Evolutionary conservation across 2,329 filamentous ascomycete genomes (phyloP).

Genomic region (Pseudovirgaria hyperparasitica): DNA sequence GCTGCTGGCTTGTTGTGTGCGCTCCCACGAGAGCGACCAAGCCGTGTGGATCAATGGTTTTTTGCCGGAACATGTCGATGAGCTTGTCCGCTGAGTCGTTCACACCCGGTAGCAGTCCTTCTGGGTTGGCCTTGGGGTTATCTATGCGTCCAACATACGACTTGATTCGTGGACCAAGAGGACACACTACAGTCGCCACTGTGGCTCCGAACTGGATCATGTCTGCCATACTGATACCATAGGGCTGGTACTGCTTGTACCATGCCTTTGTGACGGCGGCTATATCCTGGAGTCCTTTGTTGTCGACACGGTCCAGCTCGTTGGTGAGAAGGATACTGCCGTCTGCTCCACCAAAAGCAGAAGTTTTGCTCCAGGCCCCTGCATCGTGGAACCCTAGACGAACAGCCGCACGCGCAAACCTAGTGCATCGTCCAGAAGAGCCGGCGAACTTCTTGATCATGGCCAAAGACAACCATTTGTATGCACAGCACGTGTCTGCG

Average conservation of each 20-base stretch:
- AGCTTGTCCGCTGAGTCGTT: slow-evolving; percentile 20
- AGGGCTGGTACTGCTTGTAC: slow-evolving; percentile 20
- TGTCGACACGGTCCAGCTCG: slow-evolving; percentile 15
- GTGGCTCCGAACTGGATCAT: slow-evolving; percentile 26
- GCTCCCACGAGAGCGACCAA: slow-evolving; percentile 24
- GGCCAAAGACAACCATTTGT: slow-evolving; percentile 22
- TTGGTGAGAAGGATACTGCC: slow-evolving; percentile 20
- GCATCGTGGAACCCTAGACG: slow-evolving; percentile 22
- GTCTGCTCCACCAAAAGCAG: slow-evolving; percentile 18
- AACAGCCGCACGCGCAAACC: slow-evolving; percentile 18
- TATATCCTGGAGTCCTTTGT: slow-evolving; percentile 16
- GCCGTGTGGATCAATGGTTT: slow-evolving; percentile 25
- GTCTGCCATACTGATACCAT: slow-evolving; percentile 24
- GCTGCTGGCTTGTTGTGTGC: slow-evolving; percentile 25
- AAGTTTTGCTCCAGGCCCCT: slow-evolving; percentile 17
- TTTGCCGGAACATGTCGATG: slow-evolving; percentile 23
- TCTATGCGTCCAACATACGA: slow-evolving; percentile 27
- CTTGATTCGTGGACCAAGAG: slow-evolving; percentile 24
- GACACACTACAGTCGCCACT: slow-evolving; percentile 25
- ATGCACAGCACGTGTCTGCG: slow-evolving; percentile 21
- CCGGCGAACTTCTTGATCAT: slow-evolving; percentile 22
- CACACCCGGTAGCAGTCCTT: slow-evolving; percentile 20
- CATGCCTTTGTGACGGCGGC: slow-evolving; percentile 17
- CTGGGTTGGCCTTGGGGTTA: slow-evolving; percentile 18
- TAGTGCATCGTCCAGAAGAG: slow-evolving; percentile 19